A percentile compares a stretch with the other conserved stretches of the same genome.
These are phyloP conservation scores for Tremella yokohamensis DNA, from an alignment of 768 basidiomycete genomes.

Conservation along the genomic window DNA sequence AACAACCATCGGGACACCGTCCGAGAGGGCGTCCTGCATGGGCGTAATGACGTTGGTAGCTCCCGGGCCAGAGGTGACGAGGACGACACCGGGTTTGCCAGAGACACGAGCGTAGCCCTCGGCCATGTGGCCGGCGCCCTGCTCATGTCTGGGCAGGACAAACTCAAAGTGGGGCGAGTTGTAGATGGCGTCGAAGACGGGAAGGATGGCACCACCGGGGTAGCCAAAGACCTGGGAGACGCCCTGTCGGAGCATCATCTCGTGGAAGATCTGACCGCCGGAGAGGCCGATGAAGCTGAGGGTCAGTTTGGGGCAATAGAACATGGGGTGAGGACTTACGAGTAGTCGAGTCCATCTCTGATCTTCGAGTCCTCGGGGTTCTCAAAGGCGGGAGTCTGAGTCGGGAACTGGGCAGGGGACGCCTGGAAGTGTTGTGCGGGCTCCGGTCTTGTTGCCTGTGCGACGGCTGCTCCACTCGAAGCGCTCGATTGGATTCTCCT, in stretches of 20 bases:
- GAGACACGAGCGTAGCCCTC: conserved; percentile 97
- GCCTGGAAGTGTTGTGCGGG: conserved; percentile 57
- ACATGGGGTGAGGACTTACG: conserved; percentile 24
- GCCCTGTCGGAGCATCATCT: conserved; percentile 97
- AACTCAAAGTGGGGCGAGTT: conserved; percentile 93
- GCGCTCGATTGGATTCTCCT: conserved; percentile 70
- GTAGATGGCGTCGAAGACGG: conserved; percentile 99
- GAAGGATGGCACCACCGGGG: conserved; percentile 95
- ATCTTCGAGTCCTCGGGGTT: conserved; percentile 28
- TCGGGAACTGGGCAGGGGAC: conserved; percentile 32
- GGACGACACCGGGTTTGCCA: conserved; percentile 93
- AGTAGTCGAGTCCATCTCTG: conserved; percentile 42
- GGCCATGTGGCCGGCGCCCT: conserved; percentile 98
- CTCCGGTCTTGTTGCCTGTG: conserved; percentile 62
- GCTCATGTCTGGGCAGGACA: conserved; percentile 91
- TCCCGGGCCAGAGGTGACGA: conserved; percentile 96
- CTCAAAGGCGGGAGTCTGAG: conserved; percentile 26
- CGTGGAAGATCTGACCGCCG: conserved; percentile 96
- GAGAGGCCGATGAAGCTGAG: conserved; percentile 83
- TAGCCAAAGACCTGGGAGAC: conserved; percentile 98
- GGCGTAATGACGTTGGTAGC: conserved; percentile 97
- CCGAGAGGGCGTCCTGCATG: conserved; percentile 94
- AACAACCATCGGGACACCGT: conserved; percentile 90
- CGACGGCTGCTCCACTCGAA: conserved; percentile 57
- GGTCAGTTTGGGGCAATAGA: conserved; percentile 8